These are phyloP conservation scores for Basipetospora chlamydospora DNA, from an alignment of 2,329 filamentous ascomycete genomes.

Conservation along the genomic window DNA sequence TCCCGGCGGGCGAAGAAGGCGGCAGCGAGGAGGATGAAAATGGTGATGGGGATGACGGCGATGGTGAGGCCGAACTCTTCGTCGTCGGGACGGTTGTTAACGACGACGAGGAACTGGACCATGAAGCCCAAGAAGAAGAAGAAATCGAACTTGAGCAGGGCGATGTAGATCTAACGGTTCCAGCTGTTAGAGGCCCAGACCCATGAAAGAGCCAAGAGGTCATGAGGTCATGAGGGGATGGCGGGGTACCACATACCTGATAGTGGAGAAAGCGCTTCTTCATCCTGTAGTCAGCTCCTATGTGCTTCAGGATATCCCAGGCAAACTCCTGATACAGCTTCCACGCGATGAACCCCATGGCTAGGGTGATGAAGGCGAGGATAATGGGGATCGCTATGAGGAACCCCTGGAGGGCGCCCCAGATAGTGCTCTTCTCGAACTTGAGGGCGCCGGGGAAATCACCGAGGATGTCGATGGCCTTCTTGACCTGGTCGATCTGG, in stretches of 20 bases:
- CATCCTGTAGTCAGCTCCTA: conserved; percentile 91
- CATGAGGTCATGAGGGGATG: too few relatives aligned
- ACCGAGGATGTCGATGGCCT: conserved; percentile 48
- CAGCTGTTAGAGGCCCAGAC: too few relatives aligned
- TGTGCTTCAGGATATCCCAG: conserved; percentile 99
- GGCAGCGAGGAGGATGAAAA: conserved; percentile 72
- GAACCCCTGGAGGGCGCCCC: conserved; percentile 56
- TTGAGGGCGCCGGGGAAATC: conserved; percentile 19
- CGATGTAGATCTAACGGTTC: conserved; percentile 81
- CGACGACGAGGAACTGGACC: conserved; percentile 91
- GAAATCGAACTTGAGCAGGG: conserved; percentile 96
- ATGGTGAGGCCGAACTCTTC: conserved; percentile 77
- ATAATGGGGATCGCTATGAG: conserved; percentile 76
- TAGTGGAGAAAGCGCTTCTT: conserved; percentile 94
- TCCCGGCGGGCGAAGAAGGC: conserved; percentile 77
- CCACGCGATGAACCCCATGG: conserved; percentile 70
- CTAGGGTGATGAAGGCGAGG: conserved; percentile 58
- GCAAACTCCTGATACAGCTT: conserved; percentile 97
- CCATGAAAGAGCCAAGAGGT: neutral
- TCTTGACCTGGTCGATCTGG: conserved; percentile 78
- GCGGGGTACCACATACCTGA: conserved; percentile 50
- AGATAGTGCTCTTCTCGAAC: conserved; percentile 34
- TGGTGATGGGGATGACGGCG: conserved; percentile 80
- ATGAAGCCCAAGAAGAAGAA: conserved; percentile 99
- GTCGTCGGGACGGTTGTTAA: conserved; percentile 49